Conservation (phyloP, 23 red algal genomes). For the Chondrus crispus region DNA sequence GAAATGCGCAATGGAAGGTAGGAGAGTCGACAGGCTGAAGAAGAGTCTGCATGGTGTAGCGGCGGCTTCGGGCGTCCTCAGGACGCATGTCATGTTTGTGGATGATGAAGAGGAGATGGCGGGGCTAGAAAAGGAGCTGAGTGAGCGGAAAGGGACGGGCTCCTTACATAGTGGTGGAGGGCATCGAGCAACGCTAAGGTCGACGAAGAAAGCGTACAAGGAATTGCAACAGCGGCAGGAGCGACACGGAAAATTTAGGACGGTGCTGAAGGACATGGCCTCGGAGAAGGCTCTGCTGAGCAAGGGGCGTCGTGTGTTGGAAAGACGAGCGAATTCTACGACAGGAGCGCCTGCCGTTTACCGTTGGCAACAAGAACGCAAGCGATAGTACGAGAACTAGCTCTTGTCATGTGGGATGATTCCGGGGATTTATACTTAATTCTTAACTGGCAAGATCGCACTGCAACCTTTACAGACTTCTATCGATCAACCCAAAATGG, state of each 20-base stretch:
- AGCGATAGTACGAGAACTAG: constrained; percentile 10
- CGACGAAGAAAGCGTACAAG: constrained; percentile 8
- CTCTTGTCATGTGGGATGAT: no score
- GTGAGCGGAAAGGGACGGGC: no score
- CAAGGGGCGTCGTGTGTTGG: constrained; percentile 34
- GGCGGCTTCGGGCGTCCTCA: neutral
- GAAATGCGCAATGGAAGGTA: constrained; percentile 54
- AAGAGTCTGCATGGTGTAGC: constrained; percentile 44
- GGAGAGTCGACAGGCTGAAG: constrained; percentile 20
- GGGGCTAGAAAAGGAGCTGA: neutral
- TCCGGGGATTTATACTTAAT: no score
- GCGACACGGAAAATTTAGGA: constrained; percentile 21
- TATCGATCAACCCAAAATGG: constrained; percentile 54
- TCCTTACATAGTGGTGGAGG: no score
- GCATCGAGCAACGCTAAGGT: no score
- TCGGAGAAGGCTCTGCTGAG: constrained; percentile 15
- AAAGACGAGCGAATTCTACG: constrained; percentile 10
- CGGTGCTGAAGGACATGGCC: constrained; percentile 37
- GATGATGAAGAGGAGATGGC: constrained; percentile 24
- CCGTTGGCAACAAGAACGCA: constrained; percentile 55
- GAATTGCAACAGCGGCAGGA: constrained; percentile 6
- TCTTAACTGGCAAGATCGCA: no score
- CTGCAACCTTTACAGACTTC: constrained; percentile 22
- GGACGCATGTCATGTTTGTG: constrained; percentile 3
- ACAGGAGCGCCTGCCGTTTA: constrained; percentile 74